Conservation (phyloP, 2,329 filamentous ascomycete species). For the Kalaharituber pfeilii region DNA sequence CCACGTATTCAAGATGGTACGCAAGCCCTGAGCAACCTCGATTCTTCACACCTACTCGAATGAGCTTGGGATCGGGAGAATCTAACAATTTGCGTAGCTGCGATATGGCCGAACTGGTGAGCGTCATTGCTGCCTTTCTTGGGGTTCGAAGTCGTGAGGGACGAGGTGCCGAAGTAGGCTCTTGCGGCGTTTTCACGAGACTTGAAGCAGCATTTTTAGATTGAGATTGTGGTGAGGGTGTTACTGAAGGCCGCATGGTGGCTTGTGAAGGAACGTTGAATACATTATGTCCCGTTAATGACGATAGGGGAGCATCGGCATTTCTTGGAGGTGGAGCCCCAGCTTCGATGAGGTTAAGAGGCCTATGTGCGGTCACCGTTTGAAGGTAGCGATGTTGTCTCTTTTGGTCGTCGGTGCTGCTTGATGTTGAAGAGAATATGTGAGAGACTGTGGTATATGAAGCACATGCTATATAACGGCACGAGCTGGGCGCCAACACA, state of each 20-base stretch:
- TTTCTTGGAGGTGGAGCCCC: background rate
- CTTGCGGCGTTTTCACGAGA: background rate
- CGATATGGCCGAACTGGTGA: conserved; percentile 62
- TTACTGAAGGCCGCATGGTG: background rate
- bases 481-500: too few relatives aligned
- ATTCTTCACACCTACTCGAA: conserved; percentile 86
- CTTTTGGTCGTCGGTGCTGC: too few relatives aligned
- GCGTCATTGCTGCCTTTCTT: conserved; percentile 77
- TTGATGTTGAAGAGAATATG: background rate
- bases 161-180: background rate
- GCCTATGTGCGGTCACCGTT: background rate
- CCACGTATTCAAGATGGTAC: conserved; percentile 89
- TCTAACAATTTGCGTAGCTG: conserved; percentile 63
- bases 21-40: conserved; percentile 83
- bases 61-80: conserved; percentile 77
- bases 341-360: background rate
- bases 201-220: background rate
- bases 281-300: background rate
- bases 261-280: background rate
- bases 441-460: background rate
- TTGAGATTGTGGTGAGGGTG: background rate
- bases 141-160: conserved; percentile 28
- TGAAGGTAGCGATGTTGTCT: background rate
- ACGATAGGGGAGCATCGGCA: background rate
- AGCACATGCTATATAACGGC: background rate